These are phyloP conservation scores for Microthlaspi erraticum DNA, from an alignment of 345 rosid genomes.

Conservation along the genomic window DNA sequence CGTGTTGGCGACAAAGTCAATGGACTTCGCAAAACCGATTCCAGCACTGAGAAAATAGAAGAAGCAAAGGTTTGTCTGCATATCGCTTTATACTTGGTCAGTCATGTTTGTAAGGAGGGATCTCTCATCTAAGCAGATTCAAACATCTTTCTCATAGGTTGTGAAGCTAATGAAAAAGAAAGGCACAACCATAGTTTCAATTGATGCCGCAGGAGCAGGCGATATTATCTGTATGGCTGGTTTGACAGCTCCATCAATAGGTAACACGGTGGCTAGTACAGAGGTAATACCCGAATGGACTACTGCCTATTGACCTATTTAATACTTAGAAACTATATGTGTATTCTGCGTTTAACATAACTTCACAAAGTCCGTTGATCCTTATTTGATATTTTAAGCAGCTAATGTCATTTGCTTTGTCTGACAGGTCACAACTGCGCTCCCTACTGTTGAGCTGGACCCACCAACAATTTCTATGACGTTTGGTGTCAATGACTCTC, in stretches of 20 bases:
- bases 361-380: constrained; percentile 12
- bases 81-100: constrained; percentile 28
- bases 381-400: constrained; percentile 23
- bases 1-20: constrained; percentile 83
- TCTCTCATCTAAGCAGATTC: constrained; percentile 29
- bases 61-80: constrained; percentile 81
- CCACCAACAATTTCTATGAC: constrained; percentile 99
- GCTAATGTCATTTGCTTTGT: constrained; percentile 32
- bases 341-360: constrained; percentile 10
- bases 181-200: constrained; percentile 79
- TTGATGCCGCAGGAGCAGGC: constrained; percentile 94
- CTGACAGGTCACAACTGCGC: constrained; percentile 73
- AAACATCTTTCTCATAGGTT: constrained; percentile 58
- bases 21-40: constrained; percentile 70
- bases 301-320: constrained; percentile 8
- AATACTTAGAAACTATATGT: neutral
- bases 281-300: constrained; percentile 59
- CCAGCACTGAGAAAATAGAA: constrained; percentile 82
- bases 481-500: constrained; percentile 96
- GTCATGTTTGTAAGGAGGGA: constrained; percentile 18
- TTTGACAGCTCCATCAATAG: constrained; percentile 80
- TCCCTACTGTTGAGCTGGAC: constrained; percentile 86
- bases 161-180: constrained; percentile 96
- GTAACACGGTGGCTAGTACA: constrained; percentile 82
- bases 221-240: constrained; percentile 96